Conservation (phyloP, 2,329 filamentous ascomycete species). For the Fusarium ramigenum region DNA sequence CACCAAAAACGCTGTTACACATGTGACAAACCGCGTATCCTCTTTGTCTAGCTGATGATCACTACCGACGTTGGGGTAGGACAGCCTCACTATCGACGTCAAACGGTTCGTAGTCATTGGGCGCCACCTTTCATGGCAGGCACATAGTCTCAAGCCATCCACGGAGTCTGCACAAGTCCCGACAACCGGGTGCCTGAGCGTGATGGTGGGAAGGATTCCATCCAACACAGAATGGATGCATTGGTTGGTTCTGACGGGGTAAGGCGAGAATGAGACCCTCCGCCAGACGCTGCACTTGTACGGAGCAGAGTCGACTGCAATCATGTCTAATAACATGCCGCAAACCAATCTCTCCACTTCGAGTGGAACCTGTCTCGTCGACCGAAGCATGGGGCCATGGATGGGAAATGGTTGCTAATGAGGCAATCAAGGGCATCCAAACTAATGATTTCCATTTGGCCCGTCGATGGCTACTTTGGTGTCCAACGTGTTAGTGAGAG, state of each 20-base stretch:
- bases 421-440: conserved; percentile 26
- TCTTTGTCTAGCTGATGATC: conserved; percentile 8
- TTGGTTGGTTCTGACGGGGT: conserved; percentile 33
- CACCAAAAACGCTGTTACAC: conserved; percentile 27
- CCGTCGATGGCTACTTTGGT: conserved; percentile 1
- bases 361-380: conserved; percentile 40
- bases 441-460: conserved; percentile 25
- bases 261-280: conserved; percentile 33
- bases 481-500: conserved; percentile 9
- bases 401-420: conserved; percentile 28
- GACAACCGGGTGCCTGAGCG: conserved; percentile 26
- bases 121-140: not conserved
- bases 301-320: conserved; percentile 28
- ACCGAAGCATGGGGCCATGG: conserved; percentile 37
- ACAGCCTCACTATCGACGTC: conserved; percentile 18
- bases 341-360: conserved; percentile 42
- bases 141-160: conserved; percentile 15
- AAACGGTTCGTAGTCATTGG: conserved; percentile 25
- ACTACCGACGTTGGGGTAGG: conserved; percentile 18
- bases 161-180: conserved; percentile 27
- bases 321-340: conserved; percentile 36
- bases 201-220: conserved; percentile 35
- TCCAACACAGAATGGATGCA: conserved; percentile 6
- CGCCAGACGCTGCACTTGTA: conserved; percentile 36
- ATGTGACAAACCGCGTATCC: conserved; percentile 11